Percentiles rank a stretch among this genome's conserved stretches.
Evolutionary conservation across 75 land plant species (phyloP).

Genomic region (Cryptomeria japonica): DNA sequence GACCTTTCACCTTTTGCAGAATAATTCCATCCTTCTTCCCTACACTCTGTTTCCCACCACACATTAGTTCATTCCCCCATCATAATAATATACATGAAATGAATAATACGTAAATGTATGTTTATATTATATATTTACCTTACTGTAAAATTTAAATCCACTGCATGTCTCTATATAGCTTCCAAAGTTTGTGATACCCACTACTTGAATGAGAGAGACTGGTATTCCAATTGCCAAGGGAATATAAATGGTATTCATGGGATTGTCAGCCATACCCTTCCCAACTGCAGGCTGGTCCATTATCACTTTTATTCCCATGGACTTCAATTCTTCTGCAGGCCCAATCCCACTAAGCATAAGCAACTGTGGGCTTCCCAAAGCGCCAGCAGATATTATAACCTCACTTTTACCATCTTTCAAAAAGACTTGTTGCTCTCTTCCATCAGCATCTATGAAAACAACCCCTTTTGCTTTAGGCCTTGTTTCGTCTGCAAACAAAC

Average conservation of each 20-base stretch:
- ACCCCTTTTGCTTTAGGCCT: constrained; percentile 60
- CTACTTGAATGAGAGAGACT: constrained; percentile 52
- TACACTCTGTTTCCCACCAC: neutral
- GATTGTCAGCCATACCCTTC: constrained; percentile 77
- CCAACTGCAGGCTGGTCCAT: constrained; percentile 55
- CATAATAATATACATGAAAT: neutral
- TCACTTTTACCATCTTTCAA: constrained; percentile 21
- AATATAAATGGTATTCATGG: constrained; percentile 51
- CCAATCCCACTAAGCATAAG: constrained; percentile 85
- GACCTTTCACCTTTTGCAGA: too few relatives aligned
- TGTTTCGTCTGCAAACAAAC: constrained; percentile 11
- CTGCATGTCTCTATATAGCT: constrained; percentile 67
- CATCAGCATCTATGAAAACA: constrained; percentile 44
- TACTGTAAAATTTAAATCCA: constrained; percentile 22
- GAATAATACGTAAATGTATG: neutral
- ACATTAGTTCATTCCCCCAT: neutral
- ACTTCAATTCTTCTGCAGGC: constrained; percentile 38
- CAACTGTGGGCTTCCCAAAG: constrained; percentile 73
- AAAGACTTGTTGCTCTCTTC: constrained; percentile 27
- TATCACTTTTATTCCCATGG: constrained; percentile 35
- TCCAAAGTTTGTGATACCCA: constrained; percentile 26
- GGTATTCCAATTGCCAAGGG: too few relatives aligned
- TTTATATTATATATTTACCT: neutral
- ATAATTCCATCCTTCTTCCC: neutral
- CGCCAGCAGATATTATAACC: constrained; percentile 66